Percentiles rank a stretch among this genome's conserved stretches.
These are phyloP conservation scores for Phoma herbarum DNA, from an alignment of 2,329 filamentous ascomycete species.

Conservation along the genomic window DNA sequence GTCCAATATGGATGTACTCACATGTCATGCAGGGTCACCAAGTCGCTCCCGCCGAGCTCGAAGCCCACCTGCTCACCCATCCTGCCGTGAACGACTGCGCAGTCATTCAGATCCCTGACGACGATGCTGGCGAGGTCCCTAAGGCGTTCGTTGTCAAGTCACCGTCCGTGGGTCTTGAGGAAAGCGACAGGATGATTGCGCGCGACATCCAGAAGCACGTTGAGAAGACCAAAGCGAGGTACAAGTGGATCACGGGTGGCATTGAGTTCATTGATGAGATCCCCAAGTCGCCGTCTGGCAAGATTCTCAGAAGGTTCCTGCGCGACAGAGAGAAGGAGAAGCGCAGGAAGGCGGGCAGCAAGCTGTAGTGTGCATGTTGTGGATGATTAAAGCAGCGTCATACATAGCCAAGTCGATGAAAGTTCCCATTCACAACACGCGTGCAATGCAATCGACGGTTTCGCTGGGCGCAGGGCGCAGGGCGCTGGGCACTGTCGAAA, in stretches of 20 bases:
- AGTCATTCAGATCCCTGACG: constrained; percentile 77
- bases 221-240: constrained; percentile 67
- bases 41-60: constrained; percentile 84
- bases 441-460: neutral
- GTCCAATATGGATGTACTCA: neutral
- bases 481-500: neutral
- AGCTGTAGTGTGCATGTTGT: constrained; percentile 61
- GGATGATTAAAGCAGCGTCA: neutral
- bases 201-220: constrained; percentile 66
- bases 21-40: constrained; percentile 70
- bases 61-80: constrained; percentile 80
- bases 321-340: constrained; percentile 77
- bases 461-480: neutral
- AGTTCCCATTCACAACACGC: neutral
- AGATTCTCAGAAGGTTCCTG: constrained; percentile 70
- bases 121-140: constrained; percentile 67
- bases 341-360: constrained; percentile 70
- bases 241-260: constrained; percentile 70
- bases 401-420: neutral
- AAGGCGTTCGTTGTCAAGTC: constrained; percentile 72
- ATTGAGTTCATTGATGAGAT: constrained; percentile 61
- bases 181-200: constrained; percentile 58
- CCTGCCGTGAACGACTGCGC: constrained; percentile 79
- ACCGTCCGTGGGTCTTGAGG: constrained; percentile 60
- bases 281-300: constrained; percentile 69